Evolutionary conservation across 345 rosid species (phyloP).

Genomic region (Brassica nigra): DNA sequence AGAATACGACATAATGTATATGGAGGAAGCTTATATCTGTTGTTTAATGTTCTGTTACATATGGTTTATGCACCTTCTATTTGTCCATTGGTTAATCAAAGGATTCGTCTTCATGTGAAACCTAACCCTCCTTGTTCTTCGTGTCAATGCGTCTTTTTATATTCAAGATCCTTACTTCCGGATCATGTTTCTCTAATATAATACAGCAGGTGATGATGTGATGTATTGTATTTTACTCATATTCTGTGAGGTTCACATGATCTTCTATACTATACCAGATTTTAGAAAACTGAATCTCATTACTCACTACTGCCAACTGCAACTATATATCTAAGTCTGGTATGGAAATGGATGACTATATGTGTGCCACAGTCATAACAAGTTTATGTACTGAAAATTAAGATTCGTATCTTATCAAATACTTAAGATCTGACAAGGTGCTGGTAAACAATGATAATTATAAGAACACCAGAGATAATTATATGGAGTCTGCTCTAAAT

Average conservation of each 20-base stretch:
- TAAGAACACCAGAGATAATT: background rate
- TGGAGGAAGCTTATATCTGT: background rate
- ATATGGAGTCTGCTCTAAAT: too few relatives aligned
- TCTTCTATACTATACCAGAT: background rate
- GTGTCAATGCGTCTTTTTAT: slow-evolving; percentile 31
- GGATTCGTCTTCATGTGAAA: slow-evolving; percentile 29
- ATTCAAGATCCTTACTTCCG: slow-evolving; percentile 20
- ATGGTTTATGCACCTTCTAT: slow-evolving; percentile 18
- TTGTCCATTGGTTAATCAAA: slow-evolving; percentile 31
- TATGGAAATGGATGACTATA: background rate
- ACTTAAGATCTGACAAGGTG: slow-evolving; percentile 1
- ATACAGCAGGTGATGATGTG: slow-evolving; percentile 11
- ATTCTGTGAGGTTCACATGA: background rate
- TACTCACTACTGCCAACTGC: background rate
- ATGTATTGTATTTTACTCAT: slow-evolving; percentile 17
- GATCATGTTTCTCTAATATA: slow-evolving; percentile 18
- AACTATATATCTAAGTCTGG: background rate
- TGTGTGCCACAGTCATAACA: background rate
- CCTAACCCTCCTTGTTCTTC: slow-evolving; percentile 30
- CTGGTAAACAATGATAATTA: background rate
- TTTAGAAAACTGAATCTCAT: background rate
- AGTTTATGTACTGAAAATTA: background rate
- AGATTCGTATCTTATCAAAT: background rate
- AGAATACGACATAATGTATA: background rate
- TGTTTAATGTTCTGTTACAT: slow-evolving; percentile 28